These are phyloP conservation scores for Coemansia sp. DNA, from an alignment of 192 early-diverging fungal species.

Conservation along the genomic window DNA sequence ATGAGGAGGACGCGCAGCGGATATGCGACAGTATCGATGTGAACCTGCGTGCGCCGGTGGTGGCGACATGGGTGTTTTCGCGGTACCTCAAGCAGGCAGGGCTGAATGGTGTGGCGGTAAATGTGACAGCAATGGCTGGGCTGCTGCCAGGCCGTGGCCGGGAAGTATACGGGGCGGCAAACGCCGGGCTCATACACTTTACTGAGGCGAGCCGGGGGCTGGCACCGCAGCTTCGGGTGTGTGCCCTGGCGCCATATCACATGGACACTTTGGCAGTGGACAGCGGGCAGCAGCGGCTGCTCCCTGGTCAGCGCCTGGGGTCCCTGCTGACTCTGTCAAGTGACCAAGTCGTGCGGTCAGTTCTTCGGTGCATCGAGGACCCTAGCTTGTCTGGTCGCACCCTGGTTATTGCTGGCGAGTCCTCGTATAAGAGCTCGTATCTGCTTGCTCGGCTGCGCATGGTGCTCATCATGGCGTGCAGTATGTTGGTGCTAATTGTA, in stretches of 20 bases:
- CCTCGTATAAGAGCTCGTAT: conserved; percentile 23
- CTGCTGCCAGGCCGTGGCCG: conserved; percentile 35
- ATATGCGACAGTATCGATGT: conserved; percentile 30
- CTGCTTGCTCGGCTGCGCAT: conserved; percentile 28
- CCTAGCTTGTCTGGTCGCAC: conserved; percentile 27
- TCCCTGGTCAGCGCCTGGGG: conserved; percentile 36
- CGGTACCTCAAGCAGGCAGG: conserved; percentile 6
- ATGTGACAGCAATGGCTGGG: conserved; percentile 45
- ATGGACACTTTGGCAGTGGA: conserved; percentile 23
- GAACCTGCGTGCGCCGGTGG: conserved; percentile 42
- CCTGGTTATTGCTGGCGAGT: conserved; percentile 38
- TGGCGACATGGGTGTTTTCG: conserved; percentile 35
- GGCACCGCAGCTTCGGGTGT: conserved; percentile 32
- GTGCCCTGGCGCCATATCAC: conserved; percentile 42
- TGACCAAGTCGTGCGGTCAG: conserved; percentile 34
- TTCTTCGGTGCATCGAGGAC: conserved; percentile 42
- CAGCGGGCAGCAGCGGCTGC: conserved; percentile 17
- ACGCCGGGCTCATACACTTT: conserved; percentile 41
- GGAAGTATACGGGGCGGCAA: conserved; percentile 47
- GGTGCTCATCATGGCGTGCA: conserved; percentile 32
- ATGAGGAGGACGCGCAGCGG: conserved; percentile 20
- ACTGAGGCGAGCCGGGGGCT: conserved; percentile 31
- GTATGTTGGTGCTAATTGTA: conserved; percentile 20
- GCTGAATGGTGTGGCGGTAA: conserved; percentile 23
- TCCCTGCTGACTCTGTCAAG: conserved; percentile 33